Evolutionary conservation across 129 eudicot genomes (phyloP).

Genomic region (Arctium minus): DNA sequence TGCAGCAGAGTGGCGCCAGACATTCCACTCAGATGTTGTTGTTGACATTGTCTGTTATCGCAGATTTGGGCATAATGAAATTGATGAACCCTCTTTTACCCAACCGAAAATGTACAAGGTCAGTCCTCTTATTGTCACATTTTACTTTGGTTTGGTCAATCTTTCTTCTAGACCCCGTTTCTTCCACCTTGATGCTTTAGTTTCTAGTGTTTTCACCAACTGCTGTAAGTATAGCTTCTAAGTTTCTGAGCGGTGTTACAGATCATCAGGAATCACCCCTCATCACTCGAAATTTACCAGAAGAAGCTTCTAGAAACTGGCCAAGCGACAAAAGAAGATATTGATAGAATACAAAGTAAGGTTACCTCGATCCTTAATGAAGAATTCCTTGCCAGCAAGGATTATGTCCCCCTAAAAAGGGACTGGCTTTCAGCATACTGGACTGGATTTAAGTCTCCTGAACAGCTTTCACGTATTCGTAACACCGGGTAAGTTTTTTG

Average conservation of each 20-base stretch:
- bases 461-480: conserved; percentile 92
- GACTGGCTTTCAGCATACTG: conserved; percentile 99
- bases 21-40: conserved; percentile 93
- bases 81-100: conserved; percentile 95
- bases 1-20: conserved; percentile 99
- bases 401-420: conserved; percentile 72
- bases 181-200: not conserved
- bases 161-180: not conserved
- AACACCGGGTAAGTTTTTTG: conserved; percentile 76
- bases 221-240: not conserved
- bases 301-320: conserved; percentile 82
- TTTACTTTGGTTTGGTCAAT: not conserved
- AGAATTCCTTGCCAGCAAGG: conserved; percentile 92
- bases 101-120: conserved; percentile 99
- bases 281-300: conserved; percentile 76
- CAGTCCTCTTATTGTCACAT: conserved; percentile 1
- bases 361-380: conserved; percentile 84
- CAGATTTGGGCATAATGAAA: conserved; percentile 97
- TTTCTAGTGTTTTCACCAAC: not conserved
- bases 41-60: conserved; percentile 96
- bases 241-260: conserved; percentile 20
- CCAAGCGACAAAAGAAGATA: conserved; percentile 66
- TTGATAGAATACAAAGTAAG: conserved; percentile 71
- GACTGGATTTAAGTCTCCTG: conserved; percentile 93
- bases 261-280: conserved; percentile 89